A percentile compares a stretch with the other conserved stretches of the same genome.
Conservation (phyloP, 495 filamentous ascomycete genomes). For the Xylaria telfairii region DNA sequence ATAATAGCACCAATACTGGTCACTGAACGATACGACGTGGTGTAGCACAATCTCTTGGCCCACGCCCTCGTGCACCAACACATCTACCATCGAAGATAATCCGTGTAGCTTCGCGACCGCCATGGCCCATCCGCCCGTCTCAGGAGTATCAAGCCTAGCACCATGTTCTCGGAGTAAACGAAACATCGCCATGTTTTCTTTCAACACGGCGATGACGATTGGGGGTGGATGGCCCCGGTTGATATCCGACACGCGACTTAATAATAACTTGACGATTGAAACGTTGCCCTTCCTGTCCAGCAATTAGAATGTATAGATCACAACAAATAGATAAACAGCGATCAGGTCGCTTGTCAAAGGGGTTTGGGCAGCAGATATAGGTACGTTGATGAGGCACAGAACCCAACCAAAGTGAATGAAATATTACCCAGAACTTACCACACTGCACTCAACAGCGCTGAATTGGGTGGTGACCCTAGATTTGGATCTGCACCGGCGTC, state of each 20-base stretch:
- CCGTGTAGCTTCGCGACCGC: not conserved
- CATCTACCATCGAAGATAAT: slow-evolving; percentile 15
- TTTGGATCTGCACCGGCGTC: slow-evolving; percentile 14
- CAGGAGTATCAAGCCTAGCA: slow-evolving; percentile 6
- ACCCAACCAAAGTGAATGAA: not conserved
- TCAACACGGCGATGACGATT: not conserved
- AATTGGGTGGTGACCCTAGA: not conserved
- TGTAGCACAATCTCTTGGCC: not conserved
- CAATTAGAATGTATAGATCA: not conserved
- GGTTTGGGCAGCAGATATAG: not conserved
- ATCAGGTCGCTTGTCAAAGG: not conserved
- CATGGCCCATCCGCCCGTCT: not conserved
- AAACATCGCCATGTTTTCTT: slow-evolving; percentile 3
- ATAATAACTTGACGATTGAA: not conserved
- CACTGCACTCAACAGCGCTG: not conserved
- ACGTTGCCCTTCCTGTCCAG: not conserved
- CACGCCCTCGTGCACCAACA: not conserved
- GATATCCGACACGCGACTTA: not conserved
- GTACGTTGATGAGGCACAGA: not conserved
- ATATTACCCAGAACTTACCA: not conserved
- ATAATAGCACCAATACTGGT: not conserved
- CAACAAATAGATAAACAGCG: not conserved
- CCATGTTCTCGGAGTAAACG: slow-evolving; percentile 3
- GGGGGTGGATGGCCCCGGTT: not conserved
- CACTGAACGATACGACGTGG: not conserved